A percentile compares a stretch with the other conserved stretches of the same genome.
Evolutionary conservation across 805 yeast genomes (phyloP).

Genomic region (Blastobotrys mokoenaii): DNA sequence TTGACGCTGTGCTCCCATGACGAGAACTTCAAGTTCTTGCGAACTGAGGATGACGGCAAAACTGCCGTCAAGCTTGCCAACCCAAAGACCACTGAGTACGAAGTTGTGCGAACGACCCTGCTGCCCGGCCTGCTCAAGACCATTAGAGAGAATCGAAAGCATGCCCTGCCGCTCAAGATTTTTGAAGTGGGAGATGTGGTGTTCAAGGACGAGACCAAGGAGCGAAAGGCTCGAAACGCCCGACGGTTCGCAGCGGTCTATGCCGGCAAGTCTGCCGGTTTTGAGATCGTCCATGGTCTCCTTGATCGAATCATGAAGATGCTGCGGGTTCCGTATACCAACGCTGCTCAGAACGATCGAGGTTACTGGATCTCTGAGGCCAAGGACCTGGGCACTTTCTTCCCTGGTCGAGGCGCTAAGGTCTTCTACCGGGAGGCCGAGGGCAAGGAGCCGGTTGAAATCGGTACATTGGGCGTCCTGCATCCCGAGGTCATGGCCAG

Average conservation of each 20-base stretch:
- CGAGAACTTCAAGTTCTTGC: constrained; percentile 86
- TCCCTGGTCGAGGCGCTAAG: constrained; percentile 97
- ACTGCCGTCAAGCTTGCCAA: constrained; percentile 84
- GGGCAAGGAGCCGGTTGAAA: constrained; percentile 21
- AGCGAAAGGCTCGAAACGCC: constrained; percentile 85
- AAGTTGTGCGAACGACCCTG: constrained; percentile 92
- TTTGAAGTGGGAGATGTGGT: constrained; percentile 95
- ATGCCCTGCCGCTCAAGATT: constrained; percentile 87
- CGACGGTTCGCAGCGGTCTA: constrained; percentile 92
- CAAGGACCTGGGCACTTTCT: constrained; percentile 48
- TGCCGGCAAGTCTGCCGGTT: constrained; percentile 93
- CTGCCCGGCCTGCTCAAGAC: constrained; percentile 94
- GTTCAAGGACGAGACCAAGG: constrained; percentile 66
- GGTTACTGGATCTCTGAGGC: constrained; percentile 44
- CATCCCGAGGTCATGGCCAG: constrained; percentile 87
- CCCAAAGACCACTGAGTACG: constrained; percentile 94
- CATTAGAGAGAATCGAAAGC: constrained; percentile 91
- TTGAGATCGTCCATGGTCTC: constrained; percentile 89
- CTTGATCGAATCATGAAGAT: constrained; percentile 94
- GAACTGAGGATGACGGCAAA: constrained; percentile 63
- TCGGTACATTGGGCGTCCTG: constrained; percentile 87
- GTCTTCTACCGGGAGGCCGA: constrained; percentile 62
- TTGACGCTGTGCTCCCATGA: constrained; percentile 93
- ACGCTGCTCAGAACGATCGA: constrained; percentile 45
- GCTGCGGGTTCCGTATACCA: constrained; percentile 57